Conservation (phyloP, 106 monocot genomes). For the Dioscorea zingiberensis region DNA sequence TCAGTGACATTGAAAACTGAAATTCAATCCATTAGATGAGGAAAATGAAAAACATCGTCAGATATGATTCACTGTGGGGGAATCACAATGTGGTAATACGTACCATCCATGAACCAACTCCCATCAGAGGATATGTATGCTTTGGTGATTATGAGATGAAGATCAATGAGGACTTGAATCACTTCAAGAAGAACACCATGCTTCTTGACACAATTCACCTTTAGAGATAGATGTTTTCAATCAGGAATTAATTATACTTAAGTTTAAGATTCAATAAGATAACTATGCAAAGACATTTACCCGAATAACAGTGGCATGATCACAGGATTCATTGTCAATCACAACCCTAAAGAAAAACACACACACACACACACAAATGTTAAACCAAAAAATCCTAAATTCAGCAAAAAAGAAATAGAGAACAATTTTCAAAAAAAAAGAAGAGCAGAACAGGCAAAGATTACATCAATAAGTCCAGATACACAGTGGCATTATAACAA, state of each 20-base stretch:
- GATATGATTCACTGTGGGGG: no score
- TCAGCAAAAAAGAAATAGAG: no score
- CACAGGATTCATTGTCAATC: conserved; percentile 40
- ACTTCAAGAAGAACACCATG: conserved; percentile 56
- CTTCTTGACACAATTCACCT: conserved; percentile 54
- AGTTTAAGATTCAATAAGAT: no score
- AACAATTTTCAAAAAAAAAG: no score
- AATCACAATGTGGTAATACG: no score
- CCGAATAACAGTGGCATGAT: conserved; percentile 31
- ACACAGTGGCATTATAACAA: no score
- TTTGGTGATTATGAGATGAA: conserved; percentile 44
- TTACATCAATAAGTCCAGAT: no score
- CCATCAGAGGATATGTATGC: conserved; percentile 68
- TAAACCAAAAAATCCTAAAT: not conserved
- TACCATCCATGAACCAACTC: conserved; percentile 78
- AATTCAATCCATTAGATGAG: no score
- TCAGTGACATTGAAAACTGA: conserved; percentile 65
- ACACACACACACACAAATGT: no score
- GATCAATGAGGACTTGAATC: conserved; percentile 55
- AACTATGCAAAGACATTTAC: conserved; percentile 9
- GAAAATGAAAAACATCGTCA: no score
- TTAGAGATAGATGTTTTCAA: not conserved
- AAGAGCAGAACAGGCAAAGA: no score
- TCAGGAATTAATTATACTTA: no score
- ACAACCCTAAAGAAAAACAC: conserved; percentile 19